Percentiles rank a stretch among this genome's conserved stretches.
These are phyloP conservation scores for Sanghuangporus baumii DNA, from an alignment of 1,284 basidiomycete species.

Conservation along the genomic window DNA sequence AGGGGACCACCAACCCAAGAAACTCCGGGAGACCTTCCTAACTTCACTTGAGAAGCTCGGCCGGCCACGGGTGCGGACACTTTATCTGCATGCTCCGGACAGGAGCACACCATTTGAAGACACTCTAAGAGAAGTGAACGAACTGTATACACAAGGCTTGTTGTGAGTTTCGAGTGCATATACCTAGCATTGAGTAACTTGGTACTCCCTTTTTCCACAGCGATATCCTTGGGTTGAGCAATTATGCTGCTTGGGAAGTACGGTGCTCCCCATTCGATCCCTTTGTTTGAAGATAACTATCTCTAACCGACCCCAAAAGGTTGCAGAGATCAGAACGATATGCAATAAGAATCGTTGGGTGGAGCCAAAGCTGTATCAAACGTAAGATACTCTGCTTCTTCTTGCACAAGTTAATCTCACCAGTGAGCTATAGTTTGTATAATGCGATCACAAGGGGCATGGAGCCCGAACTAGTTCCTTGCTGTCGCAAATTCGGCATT, in stretches of 20 bases:
- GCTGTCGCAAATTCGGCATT: conserved; percentile 49
- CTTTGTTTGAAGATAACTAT: not conserved
- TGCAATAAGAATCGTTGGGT: conserved; percentile 47
- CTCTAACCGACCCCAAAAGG: conserved; percentile 26
- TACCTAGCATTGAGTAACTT: not conserved
- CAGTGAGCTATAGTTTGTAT: conserved; percentile 36
- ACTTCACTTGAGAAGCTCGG: conserved; percentile 34
- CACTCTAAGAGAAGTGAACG: conserved; percentile 38
- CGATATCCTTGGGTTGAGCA: conserved; percentile 44
- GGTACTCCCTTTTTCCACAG: conserved; percentile 22
- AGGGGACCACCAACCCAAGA: conserved; percentile 34
- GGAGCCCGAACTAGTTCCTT: conserved; percentile 51
- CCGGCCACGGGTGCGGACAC: conserved; percentile 34
- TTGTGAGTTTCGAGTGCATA: conserved; percentile 32
- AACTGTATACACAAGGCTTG: conserved; percentile 37
- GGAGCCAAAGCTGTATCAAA: conserved; percentile 48
- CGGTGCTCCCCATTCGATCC: conserved; percentile 2
- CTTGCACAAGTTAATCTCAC: not conserved
- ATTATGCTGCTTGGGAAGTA: conserved; percentile 41
- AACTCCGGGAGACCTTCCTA: conserved; percentile 33
- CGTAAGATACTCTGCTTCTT: conserved; percentile 9
- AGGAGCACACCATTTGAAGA: conserved; percentile 25
- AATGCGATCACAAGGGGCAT: conserved; percentile 48
- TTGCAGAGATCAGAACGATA: conserved; percentile 50
- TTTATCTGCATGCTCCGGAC: conserved; percentile 46